Evolutionary conservation across 768 basidiomycete species (phyloP).

Genomic region (Leccinum disarticulatum): DNA sequence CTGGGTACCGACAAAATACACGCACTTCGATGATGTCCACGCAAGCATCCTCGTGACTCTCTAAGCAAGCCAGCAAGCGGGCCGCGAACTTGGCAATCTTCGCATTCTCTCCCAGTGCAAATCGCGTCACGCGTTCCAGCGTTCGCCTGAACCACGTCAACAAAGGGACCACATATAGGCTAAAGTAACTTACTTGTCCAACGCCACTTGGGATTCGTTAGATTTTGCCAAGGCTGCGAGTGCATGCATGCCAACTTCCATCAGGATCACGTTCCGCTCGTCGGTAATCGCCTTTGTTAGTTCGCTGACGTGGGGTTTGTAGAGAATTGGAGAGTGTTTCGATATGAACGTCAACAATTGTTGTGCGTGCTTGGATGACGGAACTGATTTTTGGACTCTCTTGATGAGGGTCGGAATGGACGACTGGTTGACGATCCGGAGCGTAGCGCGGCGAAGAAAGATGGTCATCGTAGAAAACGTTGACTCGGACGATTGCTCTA

Average conservation of each 20-base stretch:
- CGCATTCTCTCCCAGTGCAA: conserved; percentile 57
- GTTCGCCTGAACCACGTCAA: conserved; percentile 49
- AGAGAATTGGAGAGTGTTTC: conserved; percentile 74
- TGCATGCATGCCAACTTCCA: conserved; percentile 74
- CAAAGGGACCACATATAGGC: neutral
- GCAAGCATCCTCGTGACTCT: conserved; percentile 51
- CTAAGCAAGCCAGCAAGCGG: conserved; percentile 62
- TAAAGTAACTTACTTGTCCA: conserved; percentile 60
- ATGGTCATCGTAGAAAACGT: conserved; percentile 65
- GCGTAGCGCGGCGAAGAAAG: conserved; percentile 67
- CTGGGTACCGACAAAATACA: neutral
- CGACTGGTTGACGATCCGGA: conserved; percentile 80
- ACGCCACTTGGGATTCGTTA: conserved; percentile 55
- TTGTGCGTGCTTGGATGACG: conserved; percentile 46
- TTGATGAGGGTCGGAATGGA: conserved; percentile 81
- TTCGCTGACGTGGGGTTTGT: conserved; percentile 71
- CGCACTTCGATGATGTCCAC: conserved; percentile 64
- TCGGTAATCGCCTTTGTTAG: conserved; percentile 72
- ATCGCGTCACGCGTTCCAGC: conserved; percentile 59
- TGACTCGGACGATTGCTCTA: conserved; percentile 67
- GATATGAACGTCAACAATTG: conserved; percentile 59
- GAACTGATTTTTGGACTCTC: conserved; percentile 52
- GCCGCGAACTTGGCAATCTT: conserved; percentile 86
- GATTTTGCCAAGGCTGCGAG: conserved; percentile 64
- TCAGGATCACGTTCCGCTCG: conserved; percentile 51